A percentile compares a stretch with the other conserved stretches of the same genome.
Conservation (phyloP, 352 stramenopile genomes). For the Blastocystis sp. region DNA sequence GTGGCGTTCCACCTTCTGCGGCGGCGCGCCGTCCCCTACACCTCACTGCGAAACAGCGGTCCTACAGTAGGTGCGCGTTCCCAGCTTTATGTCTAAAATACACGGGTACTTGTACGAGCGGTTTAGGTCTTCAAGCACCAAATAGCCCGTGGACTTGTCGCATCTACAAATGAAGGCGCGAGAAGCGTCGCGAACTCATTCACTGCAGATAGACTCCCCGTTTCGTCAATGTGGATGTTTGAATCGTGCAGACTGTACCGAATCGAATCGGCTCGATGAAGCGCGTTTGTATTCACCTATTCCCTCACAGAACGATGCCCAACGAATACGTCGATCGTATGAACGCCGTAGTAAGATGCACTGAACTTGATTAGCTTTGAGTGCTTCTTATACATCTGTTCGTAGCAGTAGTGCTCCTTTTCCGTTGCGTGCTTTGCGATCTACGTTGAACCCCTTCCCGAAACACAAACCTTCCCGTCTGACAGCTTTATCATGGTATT, state of each 20-base stretch:
- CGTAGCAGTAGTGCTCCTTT: conserved; percentile 57
- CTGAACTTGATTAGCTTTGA: conserved; percentile 48
- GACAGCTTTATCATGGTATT: conserved; percentile 66
- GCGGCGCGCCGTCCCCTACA: conserved; percentile 47
- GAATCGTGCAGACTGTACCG: not conserved
- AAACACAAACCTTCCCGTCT: conserved; percentile 44
- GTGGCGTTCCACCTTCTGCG: conserved; percentile 35
- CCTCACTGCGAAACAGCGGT: not conserved
- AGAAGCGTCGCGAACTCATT: not conserved
- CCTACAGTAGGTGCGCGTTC: conserved; percentile 32
- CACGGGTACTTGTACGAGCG: conserved; percentile 21
- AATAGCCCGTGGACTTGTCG: not conserved
- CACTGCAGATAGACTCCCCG: not conserved
- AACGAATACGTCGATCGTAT: conserved; percentile 10
- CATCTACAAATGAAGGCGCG: not conserved
- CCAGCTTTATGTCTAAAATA: conserved; percentile 55
- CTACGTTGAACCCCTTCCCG: not conserved
- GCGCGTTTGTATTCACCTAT: not conserved
- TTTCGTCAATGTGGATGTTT: not conserved
- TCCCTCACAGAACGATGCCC: not conserved
- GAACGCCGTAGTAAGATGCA: conserved; percentile 32
- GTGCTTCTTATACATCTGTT: conserved; percentile 34
- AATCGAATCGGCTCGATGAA: not conserved
- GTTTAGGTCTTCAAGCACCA: conserved; percentile 54
- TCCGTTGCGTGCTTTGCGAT: conserved; percentile 65